phyloP scores from a whole-genome alignment of 2,329 filamentous ascomycete species.

The Elsinoe australis region DNA sequence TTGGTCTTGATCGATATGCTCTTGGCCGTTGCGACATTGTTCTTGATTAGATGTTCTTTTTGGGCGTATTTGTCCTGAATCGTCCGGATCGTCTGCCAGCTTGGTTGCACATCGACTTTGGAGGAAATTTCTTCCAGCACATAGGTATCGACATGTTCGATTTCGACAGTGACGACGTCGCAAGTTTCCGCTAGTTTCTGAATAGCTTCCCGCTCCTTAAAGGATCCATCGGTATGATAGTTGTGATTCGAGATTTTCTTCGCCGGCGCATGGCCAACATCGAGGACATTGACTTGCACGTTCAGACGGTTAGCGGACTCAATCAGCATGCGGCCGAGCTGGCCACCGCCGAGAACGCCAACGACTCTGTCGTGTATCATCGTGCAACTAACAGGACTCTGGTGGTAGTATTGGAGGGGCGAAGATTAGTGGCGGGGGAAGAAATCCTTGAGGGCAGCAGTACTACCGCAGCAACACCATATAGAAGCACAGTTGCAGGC shows the following conservation, averaged over 20 bases:
- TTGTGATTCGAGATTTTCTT: slow-evolving; percentile 75
- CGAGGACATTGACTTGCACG: slow-evolving; percentile 70
- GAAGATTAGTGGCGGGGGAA: slow-evolving; percentile 13
- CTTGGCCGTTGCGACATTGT: slow-evolving; percentile 64
- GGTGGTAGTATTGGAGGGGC: not conserved
- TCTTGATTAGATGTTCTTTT: slow-evolving; percentile 66
- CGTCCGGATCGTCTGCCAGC: slow-evolving; percentile 74
- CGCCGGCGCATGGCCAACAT: slow-evolving; percentile 67
- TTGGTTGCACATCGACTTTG: slow-evolving; percentile 61
- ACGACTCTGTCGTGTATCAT: slow-evolving; percentile 29
- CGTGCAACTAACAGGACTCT: not conserved
- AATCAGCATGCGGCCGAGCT: slow-evolving; percentile 84
- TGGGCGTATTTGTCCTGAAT: slow-evolving; percentile 94
- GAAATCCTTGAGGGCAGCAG: too few species aligned
- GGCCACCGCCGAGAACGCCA: slow-evolving; percentile 41
- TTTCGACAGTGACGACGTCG: slow-evolving; percentile 85
- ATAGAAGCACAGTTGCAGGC: too few species aligned
- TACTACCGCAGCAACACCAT: too few species aligned
- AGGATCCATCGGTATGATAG: slow-evolving; percentile 74
- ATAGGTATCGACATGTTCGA: slow-evolving; percentile 89
- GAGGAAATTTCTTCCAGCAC: slow-evolving; percentile 75
- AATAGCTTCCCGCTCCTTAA: slow-evolving; percentile 74
- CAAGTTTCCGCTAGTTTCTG: slow-evolving; percentile 66
- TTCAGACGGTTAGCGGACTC: slow-evolving; percentile 77
- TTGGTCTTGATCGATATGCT: slow-evolving; percentile 59